Percentiles rank a stretch among this genome's conserved stretches.
phyloP scores from a whole-genome alignment of 257 asterid species.

The Penstemon barbatus region DNA sequence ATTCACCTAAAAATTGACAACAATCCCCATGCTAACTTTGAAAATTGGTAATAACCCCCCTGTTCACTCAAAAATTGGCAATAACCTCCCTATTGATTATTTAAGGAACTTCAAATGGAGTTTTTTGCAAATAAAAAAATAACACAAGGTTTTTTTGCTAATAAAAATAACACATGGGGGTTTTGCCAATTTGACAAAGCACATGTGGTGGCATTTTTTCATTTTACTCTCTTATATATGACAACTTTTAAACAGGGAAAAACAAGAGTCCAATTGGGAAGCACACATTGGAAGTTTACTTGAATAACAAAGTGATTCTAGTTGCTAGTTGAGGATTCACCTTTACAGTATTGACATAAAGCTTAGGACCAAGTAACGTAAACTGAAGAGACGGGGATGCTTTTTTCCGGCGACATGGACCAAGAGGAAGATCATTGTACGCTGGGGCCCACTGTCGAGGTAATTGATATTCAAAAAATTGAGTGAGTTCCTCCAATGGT shows the following conservation, averaged over 20 bases:
- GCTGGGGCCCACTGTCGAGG: conserved; percentile 99
- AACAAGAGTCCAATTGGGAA: neutral
- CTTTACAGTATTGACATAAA: conserved; percentile 84
- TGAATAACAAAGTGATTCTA: conserved; percentile 4
- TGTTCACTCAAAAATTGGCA: too few species aligned
- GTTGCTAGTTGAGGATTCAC: conserved; percentile 35
- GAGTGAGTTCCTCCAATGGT: conserved; percentile 81
- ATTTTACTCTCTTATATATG: too few species aligned
- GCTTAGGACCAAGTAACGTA: conserved; percentile 83
- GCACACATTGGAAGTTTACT: conserved; percentile 2
- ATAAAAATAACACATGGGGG: too few species aligned
- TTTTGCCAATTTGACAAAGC: too few species aligned
- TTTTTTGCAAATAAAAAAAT: too few species aligned
- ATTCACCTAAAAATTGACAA: too few species aligned
- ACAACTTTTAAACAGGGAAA: neutral
- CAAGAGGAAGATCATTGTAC: conserved; percentile 83
- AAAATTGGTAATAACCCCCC: too few species aligned
- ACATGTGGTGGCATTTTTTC: too few species aligned
- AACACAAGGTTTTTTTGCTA: too few species aligned
- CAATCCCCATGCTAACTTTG: too few species aligned
- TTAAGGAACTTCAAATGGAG: too few species aligned
- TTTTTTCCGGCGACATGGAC: conserved; percentile 64
- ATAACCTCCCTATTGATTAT: too few species aligned
- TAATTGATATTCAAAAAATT: conserved; percentile 83
- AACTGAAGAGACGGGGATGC: conserved; percentile 84